Percentiles rank a stretch among this genome's conserved stretches.
These are phyloP conservation scores for Cladosporium sp. DNA, from an alignment of 2,329 filamentous ascomycete genomes.

Conservation along the genomic window DNA sequence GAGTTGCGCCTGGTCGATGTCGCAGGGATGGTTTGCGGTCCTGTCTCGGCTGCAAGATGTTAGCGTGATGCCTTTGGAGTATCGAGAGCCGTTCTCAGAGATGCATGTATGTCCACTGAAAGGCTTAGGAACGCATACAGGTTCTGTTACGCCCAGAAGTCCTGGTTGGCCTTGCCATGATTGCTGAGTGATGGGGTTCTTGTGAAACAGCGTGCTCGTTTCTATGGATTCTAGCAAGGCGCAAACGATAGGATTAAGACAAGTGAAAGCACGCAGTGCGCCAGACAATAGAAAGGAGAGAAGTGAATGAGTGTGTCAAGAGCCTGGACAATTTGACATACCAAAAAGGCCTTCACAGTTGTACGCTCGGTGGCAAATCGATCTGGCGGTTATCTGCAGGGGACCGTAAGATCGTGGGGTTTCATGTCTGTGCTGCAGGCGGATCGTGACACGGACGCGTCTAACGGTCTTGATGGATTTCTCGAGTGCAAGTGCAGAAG, in stretches of 20 bases:
- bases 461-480: neutral
- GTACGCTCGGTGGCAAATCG: slow-evolving; percentile 7
- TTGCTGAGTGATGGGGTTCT: neutral
- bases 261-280: neutral
- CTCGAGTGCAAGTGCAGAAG: too few relatives aligned
- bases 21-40: neutral
- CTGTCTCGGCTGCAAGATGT: slow-evolving; percentile 1
- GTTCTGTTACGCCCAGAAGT: neutral
- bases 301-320: neutral
- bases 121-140: neutral
- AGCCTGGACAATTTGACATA: neutral
- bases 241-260: neutral
- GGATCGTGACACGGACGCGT: slow-evolving; percentile 11
- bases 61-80: neutral
- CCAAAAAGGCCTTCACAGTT: too few relatives aligned
- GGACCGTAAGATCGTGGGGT: slow-evolving; percentile 12
- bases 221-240: neutral
- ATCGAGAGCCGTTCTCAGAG: neutral
- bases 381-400: slow-evolving; percentile 10
- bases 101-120: too few relatives aligned
- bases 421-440: neutral
- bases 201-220: neutral
- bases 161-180: slow-evolving; percentile 7
- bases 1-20: slow-evolving; percentile 6
- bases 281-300: neutral